Evolutionary conservation across 2,329 filamentous ascomycete species (phyloP).

Genomic region (Exophiala lecanii-corni): DNA sequence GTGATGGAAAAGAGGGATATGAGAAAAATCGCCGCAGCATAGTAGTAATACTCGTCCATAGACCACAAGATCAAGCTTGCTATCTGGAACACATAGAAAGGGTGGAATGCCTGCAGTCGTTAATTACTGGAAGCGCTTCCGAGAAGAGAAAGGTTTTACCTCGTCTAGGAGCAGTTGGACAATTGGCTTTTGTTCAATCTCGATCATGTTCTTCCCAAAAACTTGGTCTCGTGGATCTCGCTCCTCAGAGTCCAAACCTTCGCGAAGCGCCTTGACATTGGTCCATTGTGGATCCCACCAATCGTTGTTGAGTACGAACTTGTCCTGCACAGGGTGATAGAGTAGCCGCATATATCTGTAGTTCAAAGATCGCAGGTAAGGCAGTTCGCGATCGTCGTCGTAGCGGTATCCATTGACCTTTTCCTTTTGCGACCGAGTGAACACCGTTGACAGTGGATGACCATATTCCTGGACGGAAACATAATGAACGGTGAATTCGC

Average conservation of each 20-base stretch:
- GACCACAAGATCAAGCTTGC: constrained; percentile 94
- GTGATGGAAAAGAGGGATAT: constrained; percentile 92
- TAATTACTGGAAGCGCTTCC: neutral
- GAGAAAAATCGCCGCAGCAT: constrained; percentile 87
- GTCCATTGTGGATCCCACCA: constrained; percentile 96
- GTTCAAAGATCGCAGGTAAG: constrained; percentile 70
- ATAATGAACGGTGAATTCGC: constrained; percentile 75
- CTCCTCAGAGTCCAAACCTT: constrained; percentile 82
- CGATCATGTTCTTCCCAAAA: constrained; percentile 85
- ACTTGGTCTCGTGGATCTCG: constrained; percentile 76
- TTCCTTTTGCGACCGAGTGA: constrained; percentile 49
- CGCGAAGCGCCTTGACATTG: constrained; percentile 66
- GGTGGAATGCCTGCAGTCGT: constrained; percentile 70
- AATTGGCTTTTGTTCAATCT: constrained; percentile 85
- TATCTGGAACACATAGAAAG: constrained; percentile 97
- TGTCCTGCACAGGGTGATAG: constrained; percentile 84
- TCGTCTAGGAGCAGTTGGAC: constrained; percentile 84
- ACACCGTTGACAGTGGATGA: constrained; percentile 59
- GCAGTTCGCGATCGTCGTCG: constrained; percentile 69
- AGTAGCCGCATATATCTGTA: constrained; percentile 94
- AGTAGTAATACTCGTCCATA: constrained; percentile 95
- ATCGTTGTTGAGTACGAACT: constrained; percentile 76
- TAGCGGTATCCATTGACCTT: constrained; percentile 62
- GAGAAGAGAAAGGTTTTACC: constrained; percentile 41
- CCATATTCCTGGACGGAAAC: constrained; percentile 58